Percentiles rank a stretch among this genome's conserved stretches.
Evolutionary conservation across 108 stramenopile genomes (phyloP).

Genomic region (Poteriospumella lacustris): DNA sequence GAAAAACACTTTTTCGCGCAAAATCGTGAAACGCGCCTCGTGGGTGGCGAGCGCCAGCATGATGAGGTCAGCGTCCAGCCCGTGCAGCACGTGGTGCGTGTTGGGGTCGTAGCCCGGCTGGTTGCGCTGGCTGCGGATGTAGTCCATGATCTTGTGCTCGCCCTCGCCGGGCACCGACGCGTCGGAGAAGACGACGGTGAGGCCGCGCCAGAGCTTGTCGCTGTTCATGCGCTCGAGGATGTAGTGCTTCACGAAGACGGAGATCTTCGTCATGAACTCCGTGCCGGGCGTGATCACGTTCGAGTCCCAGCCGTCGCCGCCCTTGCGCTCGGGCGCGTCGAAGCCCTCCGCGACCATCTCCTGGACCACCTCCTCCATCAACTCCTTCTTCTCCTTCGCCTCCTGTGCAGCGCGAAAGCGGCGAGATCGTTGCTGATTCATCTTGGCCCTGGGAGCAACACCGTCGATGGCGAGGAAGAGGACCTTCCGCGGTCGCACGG

Average conservation of each 20-base stretch:
- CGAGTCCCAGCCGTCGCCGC: constrained; percentile 51
- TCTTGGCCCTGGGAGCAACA: constrained; percentile 51
- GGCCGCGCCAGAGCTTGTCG: constrained; percentile 56
- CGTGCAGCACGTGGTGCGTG: constrained; percentile 87
- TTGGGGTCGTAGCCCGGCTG: constrained; percentile 92
- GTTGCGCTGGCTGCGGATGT: constrained; percentile 78
- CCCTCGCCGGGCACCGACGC: constrained; percentile 59
- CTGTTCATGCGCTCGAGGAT: constrained; percentile 63
- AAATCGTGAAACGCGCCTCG: constrained; percentile 92
- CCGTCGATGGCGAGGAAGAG: constrained; percentile 54
- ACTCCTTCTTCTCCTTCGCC: constrained; percentile 71
- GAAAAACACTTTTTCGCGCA: constrained; percentile 76
- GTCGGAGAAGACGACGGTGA: constrained; percentile 43
- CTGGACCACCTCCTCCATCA: constrained; percentile 71
- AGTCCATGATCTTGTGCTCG: constrained; percentile 98
- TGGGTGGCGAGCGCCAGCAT: constrained; percentile 98
- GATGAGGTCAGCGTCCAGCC: constrained; percentile 98
- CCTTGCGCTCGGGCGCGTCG: constrained; percentile 30
- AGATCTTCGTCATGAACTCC: constrained; percentile 42
- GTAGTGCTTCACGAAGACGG: constrained; percentile 60
- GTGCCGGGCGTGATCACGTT: constrained; percentile 55
- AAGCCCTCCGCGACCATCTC: constrained; percentile 66
- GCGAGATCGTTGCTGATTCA: constrained; percentile 60
- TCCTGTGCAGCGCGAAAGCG: constrained; percentile 94
- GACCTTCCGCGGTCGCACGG: constrained; percentile 46